Evolutionary conservation across 2,329 filamentous ascomycete genomes (phyloP).

Genomic region (Paracorniculantispora psalliotae): DNA sequence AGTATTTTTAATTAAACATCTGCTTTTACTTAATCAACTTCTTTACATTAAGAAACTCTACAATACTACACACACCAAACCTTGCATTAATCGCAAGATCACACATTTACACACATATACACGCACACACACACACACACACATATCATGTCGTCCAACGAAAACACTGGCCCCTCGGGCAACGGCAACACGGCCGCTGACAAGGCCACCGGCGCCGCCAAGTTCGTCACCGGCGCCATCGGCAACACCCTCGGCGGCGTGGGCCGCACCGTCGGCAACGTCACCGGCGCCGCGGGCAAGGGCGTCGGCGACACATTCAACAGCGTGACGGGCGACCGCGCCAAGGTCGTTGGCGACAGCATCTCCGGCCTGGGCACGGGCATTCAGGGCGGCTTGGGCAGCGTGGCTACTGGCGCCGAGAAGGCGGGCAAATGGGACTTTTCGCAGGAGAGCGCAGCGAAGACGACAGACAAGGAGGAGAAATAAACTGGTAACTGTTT

Average conservation of each 20-base stretch:
- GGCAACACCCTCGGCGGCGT: conserved; percentile 39
- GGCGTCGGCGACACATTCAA: conserved; percentile 53
- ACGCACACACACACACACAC: not conserved
- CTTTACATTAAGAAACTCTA: not conserved
- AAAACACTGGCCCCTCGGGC: conserved; percentile 19
- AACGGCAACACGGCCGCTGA: conserved; percentile 23
- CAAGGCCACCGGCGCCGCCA: conserved; percentile 29
- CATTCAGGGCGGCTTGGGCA: conserved; percentile 44
- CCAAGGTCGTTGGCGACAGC: conserved; percentile 51
- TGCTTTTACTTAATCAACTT: too few relatives aligned
- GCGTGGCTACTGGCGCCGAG: conserved; percentile 50
- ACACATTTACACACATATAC: too few relatives aligned
- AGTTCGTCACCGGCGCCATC: conserved; percentile 36
- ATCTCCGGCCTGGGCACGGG: conserved; percentile 49
- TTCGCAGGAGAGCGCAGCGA: conserved; percentile 3
- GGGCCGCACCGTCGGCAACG: conserved; percentile 34
- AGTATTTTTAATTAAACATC: too few relatives aligned
- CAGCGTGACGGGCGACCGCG: conserved; percentile 48
- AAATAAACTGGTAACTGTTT: not conserved
- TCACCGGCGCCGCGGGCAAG: conserved; percentile 48
- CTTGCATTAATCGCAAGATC: too few relatives aligned
- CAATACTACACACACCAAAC: not conserved
- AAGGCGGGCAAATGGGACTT: conserved; percentile 54
- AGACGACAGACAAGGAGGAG: conserved; percentile 16
- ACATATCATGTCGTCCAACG: conserved; percentile 11